A percentile compares a stretch with the other conserved stretches of the same genome.
Evolutionary conservation across 73 alveolate genomes (phyloP).

Genomic region (Paramecium primaurelia): DNA sequence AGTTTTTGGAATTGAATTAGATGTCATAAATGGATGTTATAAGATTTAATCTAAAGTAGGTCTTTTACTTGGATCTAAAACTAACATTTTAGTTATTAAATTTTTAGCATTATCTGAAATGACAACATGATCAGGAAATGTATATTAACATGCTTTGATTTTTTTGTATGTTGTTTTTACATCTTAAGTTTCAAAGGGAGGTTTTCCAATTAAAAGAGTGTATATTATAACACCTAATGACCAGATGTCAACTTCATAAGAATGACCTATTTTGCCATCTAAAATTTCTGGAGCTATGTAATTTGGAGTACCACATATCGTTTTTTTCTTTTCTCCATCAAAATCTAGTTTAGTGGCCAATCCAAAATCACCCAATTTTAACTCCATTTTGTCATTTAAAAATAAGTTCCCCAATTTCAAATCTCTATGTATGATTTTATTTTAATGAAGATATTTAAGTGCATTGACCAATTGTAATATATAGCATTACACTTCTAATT

Average conservation of each 20-base stretch:
- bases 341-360: conserved; percentile 96
- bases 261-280: conserved; percentile 93
- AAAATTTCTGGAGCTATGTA: conserved; percentile 98
- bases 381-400: conserved; percentile 95
- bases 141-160: conserved; percentile 80
- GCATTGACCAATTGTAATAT: conserved; percentile 87
- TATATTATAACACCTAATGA: conserved; percentile 95
- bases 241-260: conserved; percentile 99
- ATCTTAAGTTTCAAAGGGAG: conserved; percentile 95
- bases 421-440: conserved; percentile 96
- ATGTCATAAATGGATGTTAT: conserved; percentile 85
- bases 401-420: conserved; percentile 95
- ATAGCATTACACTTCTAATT: conserved; percentile 94
- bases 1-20: conserved; percentile 83
- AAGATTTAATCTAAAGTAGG: conserved; percentile 91
- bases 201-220: conserved; percentile 94
- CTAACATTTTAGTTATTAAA: conserved; percentile 79
- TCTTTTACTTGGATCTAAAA: conserved; percentile 89
- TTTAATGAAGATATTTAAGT: conserved; percentile 90
- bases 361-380: conserved; percentile 98
- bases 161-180: conserved; percentile 90
- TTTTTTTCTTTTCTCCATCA: conserved; percentile 97
- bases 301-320: conserved; percentile 98
- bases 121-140: conserved; percentile 91
- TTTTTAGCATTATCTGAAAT: conserved; percentile 89